Conservation (phyloP, 345 rosid species). For the Eucalyptus polybractea region DNA sequence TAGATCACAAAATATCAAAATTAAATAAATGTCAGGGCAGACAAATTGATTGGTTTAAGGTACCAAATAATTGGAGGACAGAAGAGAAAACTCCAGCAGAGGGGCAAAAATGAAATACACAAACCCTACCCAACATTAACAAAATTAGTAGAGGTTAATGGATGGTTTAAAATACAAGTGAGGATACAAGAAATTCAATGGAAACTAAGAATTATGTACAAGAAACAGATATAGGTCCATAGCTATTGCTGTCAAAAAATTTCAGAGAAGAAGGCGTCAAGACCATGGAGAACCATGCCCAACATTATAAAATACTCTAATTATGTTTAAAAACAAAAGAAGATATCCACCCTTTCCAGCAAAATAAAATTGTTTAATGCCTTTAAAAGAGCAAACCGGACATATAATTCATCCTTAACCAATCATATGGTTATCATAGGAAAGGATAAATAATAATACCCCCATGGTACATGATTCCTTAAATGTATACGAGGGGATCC, state of each 20-base stretch:
- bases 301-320: not conserved
- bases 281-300: not conserved
- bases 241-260: not conserved
- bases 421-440: not conserved
- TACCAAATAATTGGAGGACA: not conserved
- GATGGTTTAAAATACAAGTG: not conserved
- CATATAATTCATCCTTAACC: not conserved
- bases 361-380: not conserved
- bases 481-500: not conserved
- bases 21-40: not conserved
- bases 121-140: not conserved
- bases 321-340: not conserved
- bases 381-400: not conserved
- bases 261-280: not conserved
- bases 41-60: not conserved
- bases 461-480: not conserved
- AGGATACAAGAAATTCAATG: not conserved
- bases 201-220: not conserved
- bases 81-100: not conserved
- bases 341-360: not conserved
- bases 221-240: not conserved
- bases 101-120: not conserved
- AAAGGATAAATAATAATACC: not conserved
- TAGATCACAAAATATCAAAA: not conserved
- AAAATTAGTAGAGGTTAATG: not conserved